Percentiles rank a stretch among this genome's conserved stretches.
Evolutionary conservation across 305 asterid genomes (phyloP).

Genomic region (Fraxinus platypoda): DNA sequence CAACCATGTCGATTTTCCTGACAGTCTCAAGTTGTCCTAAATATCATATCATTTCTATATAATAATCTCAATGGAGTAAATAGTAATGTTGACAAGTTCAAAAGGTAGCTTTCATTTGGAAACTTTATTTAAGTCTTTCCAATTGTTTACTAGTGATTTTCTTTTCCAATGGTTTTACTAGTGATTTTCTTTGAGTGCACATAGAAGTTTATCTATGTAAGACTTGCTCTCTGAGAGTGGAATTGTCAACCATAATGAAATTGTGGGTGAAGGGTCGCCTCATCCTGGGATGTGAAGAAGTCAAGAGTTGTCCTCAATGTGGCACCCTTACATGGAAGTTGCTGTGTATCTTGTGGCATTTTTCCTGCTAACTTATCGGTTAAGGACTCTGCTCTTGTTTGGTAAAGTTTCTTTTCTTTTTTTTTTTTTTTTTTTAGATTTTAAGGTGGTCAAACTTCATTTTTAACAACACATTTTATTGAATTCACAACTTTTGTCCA

Average conservation of each 20-base stretch:
- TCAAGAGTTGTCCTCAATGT: background rate
- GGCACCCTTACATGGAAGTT: background rate
- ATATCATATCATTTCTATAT: background rate
- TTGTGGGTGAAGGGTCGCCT: background rate
- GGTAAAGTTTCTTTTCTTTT: background rate
- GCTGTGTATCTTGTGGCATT: background rate
- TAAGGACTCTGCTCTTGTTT: background rate
- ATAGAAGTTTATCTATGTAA: background rate
- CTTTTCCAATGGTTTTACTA: too few relatives aligned
- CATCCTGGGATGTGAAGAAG: background rate
- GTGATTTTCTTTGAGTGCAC: background rate
- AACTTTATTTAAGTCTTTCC: background rate
- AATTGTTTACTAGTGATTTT: too few relatives aligned
- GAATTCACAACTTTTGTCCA: too few relatives aligned
- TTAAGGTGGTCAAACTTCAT: background rate
- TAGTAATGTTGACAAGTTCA: background rate
- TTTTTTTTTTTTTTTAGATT: too few relatives aligned
- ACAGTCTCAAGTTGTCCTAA: background rate
- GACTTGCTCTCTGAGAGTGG: background rate
- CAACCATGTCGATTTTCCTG: background rate
- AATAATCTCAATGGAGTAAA: background rate
- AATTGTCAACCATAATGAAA: background rate
- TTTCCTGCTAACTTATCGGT: background rate
- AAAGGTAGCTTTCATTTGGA: background rate
- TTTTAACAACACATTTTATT: too few relatives aligned